Percentiles rank a stretch among this genome's conserved stretches.
Evolutionary conservation across 352 stramenopile genomes (phyloP).

Genomic region (Thraustotheca clavata): DNA sequence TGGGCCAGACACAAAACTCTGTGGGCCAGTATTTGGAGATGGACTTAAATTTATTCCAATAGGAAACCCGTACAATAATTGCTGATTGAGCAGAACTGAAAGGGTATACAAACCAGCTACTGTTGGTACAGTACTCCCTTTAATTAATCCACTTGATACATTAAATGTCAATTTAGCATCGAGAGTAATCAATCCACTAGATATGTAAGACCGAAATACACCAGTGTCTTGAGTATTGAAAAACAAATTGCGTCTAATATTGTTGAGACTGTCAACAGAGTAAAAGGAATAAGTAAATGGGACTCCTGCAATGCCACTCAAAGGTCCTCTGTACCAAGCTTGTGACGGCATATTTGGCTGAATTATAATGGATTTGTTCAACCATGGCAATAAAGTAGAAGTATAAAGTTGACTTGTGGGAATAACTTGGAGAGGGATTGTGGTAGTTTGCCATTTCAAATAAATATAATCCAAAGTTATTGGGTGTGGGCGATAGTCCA

Average conservation of each 20-base stretch:
- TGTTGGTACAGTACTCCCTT: not conserved
- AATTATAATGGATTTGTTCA: not conserved
- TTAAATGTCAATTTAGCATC: slow-evolving; percentile 4
- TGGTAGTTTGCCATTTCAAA: slow-evolving; percentile 3
- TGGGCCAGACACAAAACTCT: slow-evolving; percentile 37
- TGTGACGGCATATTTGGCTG: not conserved
- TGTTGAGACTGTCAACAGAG: slow-evolving; percentile 2
- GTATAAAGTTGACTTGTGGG: not conserved
- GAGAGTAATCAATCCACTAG: slow-evolving; percentile 27
- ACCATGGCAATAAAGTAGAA: not conserved
- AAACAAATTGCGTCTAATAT: not conserved
- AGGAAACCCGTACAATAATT: slow-evolving; percentile 31
- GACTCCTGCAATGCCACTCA: not conserved
- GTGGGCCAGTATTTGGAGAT: slow-evolving; percentile 30
- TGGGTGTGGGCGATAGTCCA: slow-evolving; percentile 41
- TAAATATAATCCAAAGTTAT: not conserved
- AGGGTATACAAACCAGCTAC: slow-evolving; percentile 39
- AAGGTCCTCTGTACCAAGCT: not conserved
- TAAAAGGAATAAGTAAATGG: not conserved
- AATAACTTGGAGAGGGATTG: not conserved
- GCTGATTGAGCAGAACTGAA: slow-evolving; percentile 35
- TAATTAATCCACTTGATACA: not conserved
- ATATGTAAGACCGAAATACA: not conserved
- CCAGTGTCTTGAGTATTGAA: not conserved
- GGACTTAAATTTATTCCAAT: slow-evolving; percentile 39